Conservation (phyloP, 2,329 filamentous ascomycete genomes). For the Alternaria longipes region DNA sequence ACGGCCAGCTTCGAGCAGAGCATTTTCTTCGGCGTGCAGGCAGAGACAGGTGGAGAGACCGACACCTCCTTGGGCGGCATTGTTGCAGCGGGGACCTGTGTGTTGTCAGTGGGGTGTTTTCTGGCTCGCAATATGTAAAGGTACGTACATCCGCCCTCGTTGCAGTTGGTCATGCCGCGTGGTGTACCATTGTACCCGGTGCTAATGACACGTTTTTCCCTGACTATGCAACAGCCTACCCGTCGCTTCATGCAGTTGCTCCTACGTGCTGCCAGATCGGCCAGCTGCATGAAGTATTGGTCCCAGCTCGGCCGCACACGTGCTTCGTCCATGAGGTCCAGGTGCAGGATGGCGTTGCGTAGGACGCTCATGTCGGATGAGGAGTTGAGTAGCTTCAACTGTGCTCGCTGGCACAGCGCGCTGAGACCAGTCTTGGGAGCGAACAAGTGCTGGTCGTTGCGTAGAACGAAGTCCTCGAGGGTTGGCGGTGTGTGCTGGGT, state of each 20-base stretch:
- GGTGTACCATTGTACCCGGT: conserved; percentile 99
- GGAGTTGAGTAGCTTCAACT: conserved; percentile 87
- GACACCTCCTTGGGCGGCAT: conserved; percentile 73
- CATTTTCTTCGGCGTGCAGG: conserved; percentile 98
- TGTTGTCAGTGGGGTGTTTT: conserved; percentile 1
- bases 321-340: conserved; percentile 80
- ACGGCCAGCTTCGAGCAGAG: conserved; percentile 89
- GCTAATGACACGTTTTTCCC: conserved; percentile 85
- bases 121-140: conserved; percentile 15
- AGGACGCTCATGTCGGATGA: conserved; percentile 76
- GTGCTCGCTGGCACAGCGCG: conserved; percentile 80
- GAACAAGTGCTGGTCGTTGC: conserved; percentile 80
- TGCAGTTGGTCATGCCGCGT: conserved; percentile 86
- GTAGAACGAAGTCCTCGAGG: conserved; percentile 68
- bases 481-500: conserved; percentile 61
- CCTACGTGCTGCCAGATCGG: conserved; percentile 85
- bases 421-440: conserved; percentile 69
- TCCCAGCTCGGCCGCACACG: conserved; percentile 93
- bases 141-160: conserved; percentile 85
- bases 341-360: conserved; percentile 73
- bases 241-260: conserved; percentile 98
- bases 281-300: conserved; percentile 97
- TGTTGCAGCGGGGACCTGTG: conserved; percentile 77
- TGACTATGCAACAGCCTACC: conserved; percentile 92
- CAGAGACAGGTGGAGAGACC: conserved; percentile 89